Evolutionary conservation across 257 asterid species (phyloP), one percentile per base, ranked within the genome.

Genomic region (Solanum bulbocastanum): DNA sequence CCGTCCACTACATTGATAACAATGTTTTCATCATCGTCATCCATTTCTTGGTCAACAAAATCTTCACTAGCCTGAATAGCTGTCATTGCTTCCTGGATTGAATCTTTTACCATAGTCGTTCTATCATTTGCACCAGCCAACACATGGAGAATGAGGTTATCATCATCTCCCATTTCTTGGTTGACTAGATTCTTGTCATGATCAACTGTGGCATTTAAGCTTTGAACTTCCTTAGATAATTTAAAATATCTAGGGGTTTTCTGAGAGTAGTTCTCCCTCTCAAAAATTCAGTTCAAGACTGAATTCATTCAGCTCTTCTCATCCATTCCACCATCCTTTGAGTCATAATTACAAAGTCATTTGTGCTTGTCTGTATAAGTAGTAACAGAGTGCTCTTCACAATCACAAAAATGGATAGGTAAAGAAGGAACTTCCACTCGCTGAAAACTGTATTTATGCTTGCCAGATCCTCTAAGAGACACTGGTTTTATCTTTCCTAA

Each of bases 371-470:
- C 78, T 42, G 89, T 33, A 75, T 83, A 91, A 23, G 87, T 88
- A 86, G 93, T 89, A 73, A 73, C 91, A 92, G 86, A 92, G 90
- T 97, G 99, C 90, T 95, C 97, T 87, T 94, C 98, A 86, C 99
- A 96, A 88, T 94, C 98, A 89, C 98, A 95, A 84, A 97, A 95
- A 90, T 96, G 93, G 73, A 39, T 82, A n/a, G 99, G 98, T 79
- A 92, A 93, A n/a, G 94, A 88, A 83, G 97, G 98, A 91, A 92
- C 91, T 83, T 92, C 93, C 88, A 96, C 90, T 22, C 95, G 98
- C 90, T 96, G 99, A 90, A 97, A 97, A 90, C 98, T 97, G 92
- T 97, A 97, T 87, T 97, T 97, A 93, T 97, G 99, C 92, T 92
- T 97, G 71, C 99, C 99, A 1, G 96, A 83, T 84, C 99, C 99